phyloP scores from a whole-genome alignment of 768 basidiomycete species.

The Pluteus cervinus region DNA sequence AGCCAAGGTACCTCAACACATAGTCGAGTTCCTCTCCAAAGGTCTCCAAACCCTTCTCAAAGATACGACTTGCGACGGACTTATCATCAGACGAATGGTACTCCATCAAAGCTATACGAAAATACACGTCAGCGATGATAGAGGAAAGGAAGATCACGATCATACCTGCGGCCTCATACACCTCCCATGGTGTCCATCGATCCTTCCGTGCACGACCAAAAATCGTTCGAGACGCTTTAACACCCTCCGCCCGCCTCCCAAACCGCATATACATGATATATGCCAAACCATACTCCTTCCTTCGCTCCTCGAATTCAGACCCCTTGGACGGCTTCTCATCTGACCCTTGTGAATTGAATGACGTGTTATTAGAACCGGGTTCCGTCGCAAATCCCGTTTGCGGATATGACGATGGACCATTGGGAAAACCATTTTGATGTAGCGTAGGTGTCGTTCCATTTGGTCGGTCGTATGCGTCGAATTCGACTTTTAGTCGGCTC shows the following conservation, averaged over 20 bases:
- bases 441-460: too few species aligned
- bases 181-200: conserved; percentile 82
- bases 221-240: conserved; percentile 68
- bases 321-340: conserved; percentile 49
- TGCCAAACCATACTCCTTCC: conserved; percentile 70
- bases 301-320: conserved; percentile 51
- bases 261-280: conserved; percentile 95
- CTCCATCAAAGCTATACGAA: conserved; percentile 76
- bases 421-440: conserved; percentile 5
- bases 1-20: conserved; percentile 84
- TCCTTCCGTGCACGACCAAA: conserved; percentile 80
- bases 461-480: conserved; percentile 49
- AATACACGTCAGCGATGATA: conserved; percentile 3
- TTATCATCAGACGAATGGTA: conserved; percentile 83
- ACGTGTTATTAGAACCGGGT: conserved; percentile 30
- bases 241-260: conserved; percentile 79
- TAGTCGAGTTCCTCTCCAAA: conserved; percentile 82
- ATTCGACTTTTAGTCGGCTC: conserved; percentile 50
- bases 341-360: conserved; percentile 35
- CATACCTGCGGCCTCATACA: conserved; percentile 87
- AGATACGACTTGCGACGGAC: conserved; percentile 81
- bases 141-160: conserved; percentile 3
- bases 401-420: background rate
- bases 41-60: conserved; percentile 84
- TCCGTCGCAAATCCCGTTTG: conserved; percentile 21